Evolutionary conservation across 768 basidiomycete species (phyloP), one percentile per base, ranked within the genome.

Genomic region (Terana coerulea): DNA sequence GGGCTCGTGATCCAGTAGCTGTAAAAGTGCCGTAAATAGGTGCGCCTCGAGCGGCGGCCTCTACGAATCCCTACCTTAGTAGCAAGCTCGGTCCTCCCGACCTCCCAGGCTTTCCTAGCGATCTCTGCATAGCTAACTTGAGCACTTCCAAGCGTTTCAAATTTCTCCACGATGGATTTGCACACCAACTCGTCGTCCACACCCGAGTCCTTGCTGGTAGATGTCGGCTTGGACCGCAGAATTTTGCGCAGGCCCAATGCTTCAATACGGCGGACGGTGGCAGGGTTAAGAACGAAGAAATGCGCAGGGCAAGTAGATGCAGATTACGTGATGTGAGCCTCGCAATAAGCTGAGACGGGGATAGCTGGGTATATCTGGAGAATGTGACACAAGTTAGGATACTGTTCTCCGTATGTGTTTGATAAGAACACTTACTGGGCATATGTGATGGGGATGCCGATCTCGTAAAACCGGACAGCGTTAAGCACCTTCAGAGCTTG

Each of bases 221-320:
- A 68, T 0, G 80, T 73, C 0, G 86, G 74, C 54, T 82, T 81
- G 10, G 91, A 84, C 14, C 79, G 81, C 42, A 82, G 67, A 51
- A 99, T 97, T 68, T 97, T 95, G 91, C 87, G 53, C 84, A 85
- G 1, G 97, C 97, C 97, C 97, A 99, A 63, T 98, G 95, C 56
- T 86, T 90, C 35, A 99, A 72, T 0, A 98, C 93, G 0, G 81
- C 78, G 56, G 94, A 88, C 0, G 93, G 88, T 46, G 89, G 87
- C 39, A 98, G 74, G 14, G 80, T 78, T 26, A 98, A 78, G 69
- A 84, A 93, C 1, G 81, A 76, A 2, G 95, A 94, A 56, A 98
- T 85, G 22, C 94, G 84, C 15, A 98, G 81, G 7, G 95, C 93
- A 39, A 98, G 84, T 1, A 98, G 80, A 63, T 99, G 95, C 54